These are phyloP conservation scores for Xylaria sp. DNA, from an alignment of 2,329 filamentous ascomycete genomes.

Conservation along the genomic window DNA sequence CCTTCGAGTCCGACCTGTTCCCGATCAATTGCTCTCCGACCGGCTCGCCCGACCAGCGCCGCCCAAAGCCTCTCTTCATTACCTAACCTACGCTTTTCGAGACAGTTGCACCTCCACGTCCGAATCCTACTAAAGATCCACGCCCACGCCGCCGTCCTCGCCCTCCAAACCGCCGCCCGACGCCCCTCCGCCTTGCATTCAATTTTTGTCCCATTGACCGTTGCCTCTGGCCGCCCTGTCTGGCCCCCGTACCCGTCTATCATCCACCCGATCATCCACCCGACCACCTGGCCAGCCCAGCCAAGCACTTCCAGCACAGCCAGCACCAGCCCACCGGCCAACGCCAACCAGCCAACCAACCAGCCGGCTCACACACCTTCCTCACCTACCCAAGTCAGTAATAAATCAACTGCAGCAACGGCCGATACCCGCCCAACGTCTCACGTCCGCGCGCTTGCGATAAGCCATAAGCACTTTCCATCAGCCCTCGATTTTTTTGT, in stretches of 20 bases:
- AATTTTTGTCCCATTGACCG: constrained; percentile 20
- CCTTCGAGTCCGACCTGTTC: constrained; percentile 27
- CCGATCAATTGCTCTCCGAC: constrained; percentile 32
- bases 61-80: constrained; percentile 11
- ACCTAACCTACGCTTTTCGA: constrained; percentile 1
- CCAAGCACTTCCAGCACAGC: constrained; percentile 7
- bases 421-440: constrained; percentile 45
- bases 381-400: constrained; percentile 35
- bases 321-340: constrained; percentile 20
- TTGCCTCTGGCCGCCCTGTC: constrained; percentile 18
- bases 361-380: constrained; percentile 8
- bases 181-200: constrained; percentile 36
- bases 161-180: constrained; percentile 36
- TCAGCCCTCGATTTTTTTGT: constrained; percentile 24
- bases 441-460: constrained; percentile 43
- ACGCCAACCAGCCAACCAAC: constrained; percentile 14
- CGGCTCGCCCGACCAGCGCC: constrained; percentile 17
- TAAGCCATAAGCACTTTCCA: constrained; percentile 46
- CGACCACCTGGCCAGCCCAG: constrained; percentile 22
- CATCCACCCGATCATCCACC: constrained; percentile 9
- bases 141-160: constrained; percentile 3
- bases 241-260: constrained; percentile 6
- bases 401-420: constrained; percentile 37
- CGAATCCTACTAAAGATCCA: no score
- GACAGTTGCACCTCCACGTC: constrained; percentile 20